A percentile compares a stretch with the other conserved stretches of the same genome.
These are phyloP conservation scores for Alopecurus myosuroides DNA, from an alignment of 176 grass and related monocot genomes.

Conservation along the genomic window DNA sequence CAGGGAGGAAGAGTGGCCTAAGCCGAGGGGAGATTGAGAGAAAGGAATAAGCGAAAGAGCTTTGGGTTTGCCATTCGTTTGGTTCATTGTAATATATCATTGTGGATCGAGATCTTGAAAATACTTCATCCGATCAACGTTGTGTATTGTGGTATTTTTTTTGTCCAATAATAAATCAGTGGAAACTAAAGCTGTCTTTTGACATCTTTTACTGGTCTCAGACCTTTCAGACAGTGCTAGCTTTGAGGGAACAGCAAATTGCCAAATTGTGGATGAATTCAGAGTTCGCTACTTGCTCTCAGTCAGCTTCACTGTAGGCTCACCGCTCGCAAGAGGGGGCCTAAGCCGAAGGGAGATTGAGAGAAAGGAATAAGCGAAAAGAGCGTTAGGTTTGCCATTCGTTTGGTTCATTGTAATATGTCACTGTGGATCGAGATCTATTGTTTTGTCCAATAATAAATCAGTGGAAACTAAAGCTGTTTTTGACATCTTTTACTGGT, in stretches of 20 bases:
- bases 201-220: neutral
- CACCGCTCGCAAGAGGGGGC: no score
- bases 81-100: constrained; percentile 18
- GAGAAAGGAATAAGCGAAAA: no score
- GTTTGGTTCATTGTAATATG: constrained; percentile 25
- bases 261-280: no score
- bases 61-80: neutral
- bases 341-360: no score
- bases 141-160: neutral
- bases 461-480: neutral
- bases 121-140: constrained; percentile 7
- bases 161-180: neutral
- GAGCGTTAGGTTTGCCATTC: no score
- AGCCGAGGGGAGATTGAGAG: neutral
- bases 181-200: neutral
- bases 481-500: neutral
- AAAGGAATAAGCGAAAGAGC: neutral
- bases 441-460: neutral
- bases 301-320: no score
- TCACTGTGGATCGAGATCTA: neutral
- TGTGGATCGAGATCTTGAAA: constrained; percentile 2
- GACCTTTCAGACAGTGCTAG: neutral
- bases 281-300: no score
- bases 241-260: neutral
- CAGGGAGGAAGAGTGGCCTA: neutral